Base-by-base conservation (phyloP, 306 rosid species). In the Crataegus laevigata region DNA sequence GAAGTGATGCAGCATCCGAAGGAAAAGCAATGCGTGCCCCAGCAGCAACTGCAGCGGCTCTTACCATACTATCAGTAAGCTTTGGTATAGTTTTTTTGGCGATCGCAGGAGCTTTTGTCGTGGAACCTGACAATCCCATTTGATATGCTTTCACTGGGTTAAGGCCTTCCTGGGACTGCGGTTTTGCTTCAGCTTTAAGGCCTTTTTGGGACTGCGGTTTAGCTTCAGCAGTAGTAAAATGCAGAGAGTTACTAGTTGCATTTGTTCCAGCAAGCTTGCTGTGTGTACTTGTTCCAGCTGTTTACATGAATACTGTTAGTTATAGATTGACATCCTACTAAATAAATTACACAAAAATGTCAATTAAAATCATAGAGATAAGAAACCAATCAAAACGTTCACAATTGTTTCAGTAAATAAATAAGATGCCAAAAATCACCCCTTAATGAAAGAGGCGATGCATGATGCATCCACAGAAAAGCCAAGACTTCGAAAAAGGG, bases 21-120 rank as follows among this genome's bases (percentile, higher is more conserved):
- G 83, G 82, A 26, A 91, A 83, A 79, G 83, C 91, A 61, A 87
- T 83, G 50, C 85, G 91, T 26, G 94, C 91, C 34, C 91, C 94
- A 76, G 85, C 88, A 66, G 91, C 91, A 62, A 89, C 87, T 1
- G 91, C 85, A 57, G 87, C 69, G 61, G 87, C 89, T 82, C 90
- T 86, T 51, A 89, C 68, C 34, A 71, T 78, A 75, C 81, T 75
- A 72, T 83, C 85, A 40, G 80, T 78, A 69, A 86, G 60, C 84
- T 85, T 90, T 12, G 80, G 18, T 22, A 80, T 18, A 32, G 88
- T 60, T 59, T 86, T 90, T 74, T 82, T 89, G 30, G 83, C 55
- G 67, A 75, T 60, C 42, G 55, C 59, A 69, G 67, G 83, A 50
- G 90, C 68, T 85, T 85, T 88, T 73, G 77, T 82, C 3, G 69